phyloP scores from a whole-genome alignment of 371 early-diverging fungal species.

The Cokeromyces recurvatus region DNA sequence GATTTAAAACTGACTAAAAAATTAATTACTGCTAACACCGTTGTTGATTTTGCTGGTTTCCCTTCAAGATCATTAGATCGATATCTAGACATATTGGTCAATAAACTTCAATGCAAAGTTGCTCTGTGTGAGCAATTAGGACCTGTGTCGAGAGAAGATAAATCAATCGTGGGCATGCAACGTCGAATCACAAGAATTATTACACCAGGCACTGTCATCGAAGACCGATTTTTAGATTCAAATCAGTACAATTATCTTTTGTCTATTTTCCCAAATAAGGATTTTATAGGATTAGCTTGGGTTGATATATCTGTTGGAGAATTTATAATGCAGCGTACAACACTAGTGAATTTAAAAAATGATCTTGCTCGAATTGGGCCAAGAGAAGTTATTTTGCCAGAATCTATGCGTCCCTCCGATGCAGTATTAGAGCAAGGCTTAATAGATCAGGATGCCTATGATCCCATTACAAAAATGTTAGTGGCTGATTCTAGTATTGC shows the following conservation, averaged over 20 bases:
- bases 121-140: constrained; percentile 86
- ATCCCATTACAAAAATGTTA: constrained; percentile 16
- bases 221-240: constrained; percentile 60
- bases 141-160: constrained; percentile 33
- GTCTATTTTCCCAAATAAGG: constrained; percentile 33
- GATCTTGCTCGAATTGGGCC: constrained; percentile 84
- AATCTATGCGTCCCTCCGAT: constrained; percentile 17
- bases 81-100: constrained; percentile 77
- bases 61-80: constrained; percentile 64
- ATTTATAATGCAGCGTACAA: constrained; percentile 63
- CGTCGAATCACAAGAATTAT: constrained; percentile 77
- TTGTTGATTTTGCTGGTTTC: constrained; percentile 76
- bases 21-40: constrained; percentile 33
- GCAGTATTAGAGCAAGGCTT: constrained; percentile 5
- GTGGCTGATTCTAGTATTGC: constrained; percentile 12
- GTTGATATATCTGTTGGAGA: constrained; percentile 90
- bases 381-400: constrained; percentile 70
- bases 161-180: constrained; percentile 41
- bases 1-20: constrained; percentile 65
- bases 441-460: constrained; percentile 9
- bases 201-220: constrained; percentile 87
- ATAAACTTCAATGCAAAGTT: constrained; percentile 63
- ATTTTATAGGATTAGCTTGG: constrained; percentile 78
- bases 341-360: constrained; percentile 42
- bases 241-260: constrained; percentile 68